Conservation (phyloP, 2,329 filamentous ascomycete species). For the Pseudovirgaria hyperparasitica region DNA sequence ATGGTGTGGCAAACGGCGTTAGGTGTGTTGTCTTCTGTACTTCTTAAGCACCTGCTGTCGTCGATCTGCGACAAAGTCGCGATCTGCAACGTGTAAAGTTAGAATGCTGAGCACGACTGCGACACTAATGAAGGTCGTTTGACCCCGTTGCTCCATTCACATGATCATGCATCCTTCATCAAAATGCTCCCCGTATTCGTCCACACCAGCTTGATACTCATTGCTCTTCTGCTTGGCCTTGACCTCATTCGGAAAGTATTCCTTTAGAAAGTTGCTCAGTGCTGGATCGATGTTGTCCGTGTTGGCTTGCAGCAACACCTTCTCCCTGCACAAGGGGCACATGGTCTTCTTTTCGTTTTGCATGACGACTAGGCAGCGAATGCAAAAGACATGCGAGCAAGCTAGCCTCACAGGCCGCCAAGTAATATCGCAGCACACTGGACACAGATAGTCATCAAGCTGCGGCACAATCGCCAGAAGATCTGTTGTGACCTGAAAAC, state of each 20-base stretch:
- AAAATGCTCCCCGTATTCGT: constrained; percentile 57
- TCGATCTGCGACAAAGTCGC: no score
- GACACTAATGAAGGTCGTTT: no score
- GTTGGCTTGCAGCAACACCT: constrained; percentile 59
- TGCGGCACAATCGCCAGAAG: constrained; percentile 65
- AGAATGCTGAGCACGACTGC: no score
- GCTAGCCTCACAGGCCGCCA: constrained; percentile 68
- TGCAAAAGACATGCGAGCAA: constrained; percentile 72
- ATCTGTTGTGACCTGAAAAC: constrained; percentile 59
- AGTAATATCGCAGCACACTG: constrained; percentile 66
- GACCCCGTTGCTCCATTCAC: no score
- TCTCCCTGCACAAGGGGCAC: constrained; percentile 65
- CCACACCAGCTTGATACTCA: constrained; percentile 60
- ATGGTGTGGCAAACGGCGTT: no score
- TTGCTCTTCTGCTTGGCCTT: constrained; percentile 49
- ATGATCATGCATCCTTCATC: constrained; percentile 48
- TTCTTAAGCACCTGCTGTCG: no score
- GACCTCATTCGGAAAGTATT: constrained; percentile 67
- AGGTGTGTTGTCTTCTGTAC: no score
- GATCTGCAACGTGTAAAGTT: no score
- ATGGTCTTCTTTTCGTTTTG: constrained; percentile 54
- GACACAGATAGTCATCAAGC: constrained; percentile 73
- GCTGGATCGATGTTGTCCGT: constrained; percentile 57
- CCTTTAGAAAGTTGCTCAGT: constrained; percentile 55
- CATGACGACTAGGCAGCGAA: constrained; percentile 69